Evolutionary conservation across 257 asterid species (phyloP).

Genomic region (Jasminum sambac): DNA sequence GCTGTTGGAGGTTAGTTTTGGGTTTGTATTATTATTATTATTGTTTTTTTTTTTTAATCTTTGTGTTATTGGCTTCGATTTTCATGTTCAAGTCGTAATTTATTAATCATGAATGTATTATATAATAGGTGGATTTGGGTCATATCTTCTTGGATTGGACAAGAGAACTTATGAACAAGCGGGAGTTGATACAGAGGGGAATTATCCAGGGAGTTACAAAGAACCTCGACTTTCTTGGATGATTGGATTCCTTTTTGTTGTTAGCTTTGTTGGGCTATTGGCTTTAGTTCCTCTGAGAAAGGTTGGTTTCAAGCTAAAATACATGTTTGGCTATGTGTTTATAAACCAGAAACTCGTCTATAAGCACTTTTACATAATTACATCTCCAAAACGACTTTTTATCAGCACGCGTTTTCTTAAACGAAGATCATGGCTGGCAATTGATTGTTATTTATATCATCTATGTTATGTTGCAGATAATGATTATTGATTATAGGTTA

Average conservation of each 20-base stretch:
- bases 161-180: conserved; percentile 61
- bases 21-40: neutral
- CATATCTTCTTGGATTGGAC: conserved; percentile 59
- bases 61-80: neutral
- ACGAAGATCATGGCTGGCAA: too few relatives aligned
- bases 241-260: conserved; percentile 65
- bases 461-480: conserved; percentile 38
- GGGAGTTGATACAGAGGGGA: conserved; percentile 58
- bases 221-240: conserved; percentile 71
- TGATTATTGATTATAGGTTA: conserved; percentile 60
- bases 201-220: conserved; percentile 47
- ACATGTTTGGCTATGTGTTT: neutral
- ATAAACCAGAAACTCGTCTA: too few relatives aligned
- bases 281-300: conserved; percentile 72
- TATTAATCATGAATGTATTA: conserved; percentile 17
- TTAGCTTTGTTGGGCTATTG: conserved; percentile 63
- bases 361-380: too few relatives aligned
- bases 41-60: neutral
- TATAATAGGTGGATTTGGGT: conserved; percentile 64
- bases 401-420: too few relatives aligned
- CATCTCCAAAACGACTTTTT: too few relatives aligned
- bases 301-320: conserved; percentile 31
- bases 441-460: neutral
- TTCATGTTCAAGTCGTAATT: neutral
- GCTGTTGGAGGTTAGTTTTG: conserved; percentile 65